Base-by-base conservation (phyloP, 257 asterid genomes). In the Nyctanthes arbortristis region DNA sequence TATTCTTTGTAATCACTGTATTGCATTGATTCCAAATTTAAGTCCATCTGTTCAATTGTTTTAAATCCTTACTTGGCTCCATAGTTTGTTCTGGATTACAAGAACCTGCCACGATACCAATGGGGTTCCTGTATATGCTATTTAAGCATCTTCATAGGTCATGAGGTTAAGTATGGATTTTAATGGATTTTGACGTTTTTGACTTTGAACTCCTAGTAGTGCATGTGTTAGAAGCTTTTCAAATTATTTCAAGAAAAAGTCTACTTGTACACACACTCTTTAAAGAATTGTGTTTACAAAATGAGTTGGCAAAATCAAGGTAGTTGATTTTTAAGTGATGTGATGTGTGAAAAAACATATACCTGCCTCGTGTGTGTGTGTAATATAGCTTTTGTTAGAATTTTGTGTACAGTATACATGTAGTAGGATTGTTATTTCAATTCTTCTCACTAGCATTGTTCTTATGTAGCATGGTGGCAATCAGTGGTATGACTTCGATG, bases 401-500 rank as follows among this genome's bases (percentile, higher is more conserved):
- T n/a, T n/a, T n/a, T n/a, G n/a, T n/a, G n/a, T n/a, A n/a, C n/a
- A n/a, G n/a, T n/a, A n/a, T n/a, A n/a, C n/a, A n/a, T n/a, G n/a
- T n/a, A n/a, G n/a, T n/a, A n/a, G n/a, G n/a, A n/a, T n/a, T n/a
- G n/a, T n/a, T n/a, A n/a, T n/a, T 49, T 49, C 8, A 60, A 58
- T 18, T 62, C 62, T 59, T 36, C 65, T 24, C 65, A 75, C 78
- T 25, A 32, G 61, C 4, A 22, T 20, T 71, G 32, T 66, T 69
- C 25, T 71, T 45, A 70, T 80, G 84, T 66, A 92, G 98, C 96
- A 89, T 65, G 96, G 88, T 25, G 91, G 94, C 22, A 89, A 84
- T 63, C 85, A 72, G 49, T 89, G 96, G 98, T 92, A 82, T n/a
- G 96, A 89, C 79, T 89, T 92, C 30, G 96, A 89, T 25, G 96